These are phyloP conservation scores for Spencermartinsiella europaea DNA, from an alignment of 805 yeast species.

Conservation along the genomic window DNA sequence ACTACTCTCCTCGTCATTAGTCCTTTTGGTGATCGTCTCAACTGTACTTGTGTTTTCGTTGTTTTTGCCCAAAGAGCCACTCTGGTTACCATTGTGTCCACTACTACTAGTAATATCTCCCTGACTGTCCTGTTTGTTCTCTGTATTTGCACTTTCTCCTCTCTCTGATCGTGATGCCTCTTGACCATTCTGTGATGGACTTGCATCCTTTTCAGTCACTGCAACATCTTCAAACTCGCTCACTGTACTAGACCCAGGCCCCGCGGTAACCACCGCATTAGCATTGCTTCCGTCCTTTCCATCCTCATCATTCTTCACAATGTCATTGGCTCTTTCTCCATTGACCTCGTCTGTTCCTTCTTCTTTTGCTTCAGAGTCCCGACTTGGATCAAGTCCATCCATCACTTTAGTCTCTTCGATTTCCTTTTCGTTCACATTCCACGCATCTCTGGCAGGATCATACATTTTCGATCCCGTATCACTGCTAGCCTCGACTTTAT, in stretches of 20 bases:
- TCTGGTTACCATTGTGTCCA: no score
- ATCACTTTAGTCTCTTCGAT: not conserved
- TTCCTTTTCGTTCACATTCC: constrained; percentile 13
- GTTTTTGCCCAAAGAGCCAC: no score
- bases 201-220: not conserved
- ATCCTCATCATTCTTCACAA: not conserved
- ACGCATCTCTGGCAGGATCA: constrained; percentile 24
- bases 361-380: not conserved
- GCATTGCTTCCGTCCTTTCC: not conserved
- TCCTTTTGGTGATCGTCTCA: no score
- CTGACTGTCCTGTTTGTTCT: not conserved
- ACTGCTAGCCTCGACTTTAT: no score
- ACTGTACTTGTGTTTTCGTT: no score
- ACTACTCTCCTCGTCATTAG: not conserved
- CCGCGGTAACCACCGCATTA: not conserved
- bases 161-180: not conserved
- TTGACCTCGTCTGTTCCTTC: not conserved
- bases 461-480: constrained; percentile 22
- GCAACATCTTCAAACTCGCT: not conserved
- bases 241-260: not conserved
- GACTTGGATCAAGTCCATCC: not conserved
- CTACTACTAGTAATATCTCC: not conserved
- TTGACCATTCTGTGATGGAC: not conserved
- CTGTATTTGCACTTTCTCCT: not conserved
- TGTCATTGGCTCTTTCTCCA: not conserved